These are phyloP conservation scores for Cantharellus anzutake DNA, from an alignment of 768 basidiomycete genomes.

Conservation along the genomic window DNA sequence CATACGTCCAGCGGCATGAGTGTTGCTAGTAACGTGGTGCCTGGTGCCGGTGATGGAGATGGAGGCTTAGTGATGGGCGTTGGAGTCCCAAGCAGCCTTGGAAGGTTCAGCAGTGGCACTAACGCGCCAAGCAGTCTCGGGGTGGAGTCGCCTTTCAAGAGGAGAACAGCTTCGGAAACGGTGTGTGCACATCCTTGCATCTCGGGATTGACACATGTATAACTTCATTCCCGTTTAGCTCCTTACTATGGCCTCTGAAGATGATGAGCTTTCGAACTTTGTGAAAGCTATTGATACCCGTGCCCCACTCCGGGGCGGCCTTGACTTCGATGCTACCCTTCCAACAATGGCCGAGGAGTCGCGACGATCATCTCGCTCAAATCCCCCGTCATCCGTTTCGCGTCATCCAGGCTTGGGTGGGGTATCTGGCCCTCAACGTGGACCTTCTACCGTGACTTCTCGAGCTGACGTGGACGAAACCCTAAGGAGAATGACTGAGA, in stretches of 20 bases:
- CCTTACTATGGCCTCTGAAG: neutral
- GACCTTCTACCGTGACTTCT: neutral
- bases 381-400: neutral
- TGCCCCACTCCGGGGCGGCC: constrained; percentile 7
- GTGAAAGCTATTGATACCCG: constrained; percentile 5
- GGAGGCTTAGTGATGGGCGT: too few relatives aligned
- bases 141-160: too few relatives aligned
- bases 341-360: neutral
- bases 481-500: neutral
- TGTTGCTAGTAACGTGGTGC: too few relatives aligned
- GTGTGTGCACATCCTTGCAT: too few relatives aligned
- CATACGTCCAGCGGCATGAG: neutral
- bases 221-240: too few relatives aligned
- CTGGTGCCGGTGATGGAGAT: too few relatives aligned
- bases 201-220: too few relatives aligned
- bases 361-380: neutral
- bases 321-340: neutral
- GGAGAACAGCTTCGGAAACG: too few relatives aligned
- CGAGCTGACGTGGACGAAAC: constrained; percentile 1
- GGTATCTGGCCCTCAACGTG: neutral
- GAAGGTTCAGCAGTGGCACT: too few relatives aligned
- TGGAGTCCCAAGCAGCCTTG: too few relatives aligned
- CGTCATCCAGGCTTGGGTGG: neutral
- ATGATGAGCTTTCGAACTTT: constrained; percentile 7
- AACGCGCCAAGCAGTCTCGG: too few relatives aligned